Percentiles rank a stretch among this genome's conserved stretches.
phyloP scores from a whole-genome alignment of 805 yeast genomes.

The Lachancea meyersii region DNA sequence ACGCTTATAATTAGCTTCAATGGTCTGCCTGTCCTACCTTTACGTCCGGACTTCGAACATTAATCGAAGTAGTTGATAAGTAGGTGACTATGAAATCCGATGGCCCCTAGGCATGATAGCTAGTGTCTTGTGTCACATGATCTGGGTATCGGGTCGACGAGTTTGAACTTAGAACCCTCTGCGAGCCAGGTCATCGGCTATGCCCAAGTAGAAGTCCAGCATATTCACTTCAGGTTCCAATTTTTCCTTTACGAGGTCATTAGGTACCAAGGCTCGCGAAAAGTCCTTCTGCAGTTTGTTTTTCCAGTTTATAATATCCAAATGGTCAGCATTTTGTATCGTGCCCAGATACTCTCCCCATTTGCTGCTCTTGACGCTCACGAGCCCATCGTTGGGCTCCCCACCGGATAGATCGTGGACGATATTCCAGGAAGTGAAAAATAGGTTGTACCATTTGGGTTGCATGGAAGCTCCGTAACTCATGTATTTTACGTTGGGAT shows the following conservation, averaged over 20 bases:
- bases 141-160: background rate
- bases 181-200: constrained; percentile 55
- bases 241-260: constrained; percentile 30
- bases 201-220: constrained; percentile 59
- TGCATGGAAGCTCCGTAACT: constrained; percentile 74
- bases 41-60: too few species aligned
- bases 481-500: constrained; percentile 61
- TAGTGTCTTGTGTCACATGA: background rate
- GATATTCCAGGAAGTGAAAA: constrained; percentile 58
- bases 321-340: constrained; percentile 70
- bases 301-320: constrained; percentile 82
- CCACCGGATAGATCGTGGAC: constrained; percentile 39
- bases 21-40: too few species aligned
- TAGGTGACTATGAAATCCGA: background rate
- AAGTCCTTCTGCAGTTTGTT: constrained; percentile 40
- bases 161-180: constrained; percentile 44
- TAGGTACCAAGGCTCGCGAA: constrained; percentile 10
- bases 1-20: too few species aligned
- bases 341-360: constrained; percentile 88
- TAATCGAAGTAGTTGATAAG: too few species aligned
- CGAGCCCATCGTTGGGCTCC: constrained; percentile 80
- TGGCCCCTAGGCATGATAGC: constrained; percentile 1
- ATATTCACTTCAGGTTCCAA: constrained; percentile 50
- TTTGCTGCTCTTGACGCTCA: constrained; percentile 65
- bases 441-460: constrained; percentile 58